A percentile compares a stretch with the other conserved stretches of the same genome.
These are phyloP conservation scores for Coemansia sp. DNA, from an alignment of 192 early-diverging fungal species.

Conservation along the genomic window DNA sequence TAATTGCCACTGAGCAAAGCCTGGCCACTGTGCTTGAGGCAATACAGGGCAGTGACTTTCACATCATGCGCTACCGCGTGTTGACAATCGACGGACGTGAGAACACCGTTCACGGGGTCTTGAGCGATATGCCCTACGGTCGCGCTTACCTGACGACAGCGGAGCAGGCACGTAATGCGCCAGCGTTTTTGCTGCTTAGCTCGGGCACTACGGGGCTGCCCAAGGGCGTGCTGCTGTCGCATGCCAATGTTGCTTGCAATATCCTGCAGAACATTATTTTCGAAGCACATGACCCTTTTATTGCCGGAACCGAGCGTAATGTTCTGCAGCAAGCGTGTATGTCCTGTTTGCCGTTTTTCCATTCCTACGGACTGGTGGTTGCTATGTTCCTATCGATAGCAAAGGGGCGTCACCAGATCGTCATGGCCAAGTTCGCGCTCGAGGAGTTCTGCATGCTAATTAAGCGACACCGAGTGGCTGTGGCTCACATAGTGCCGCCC, in stretches of 20 bases:
- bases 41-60: slow-evolving; percentile 5
- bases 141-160: slow-evolving; percentile 25
- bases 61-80: slow-evolving; percentile 24
- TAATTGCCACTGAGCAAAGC: slow-evolving; percentile 57
- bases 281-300: neutral
- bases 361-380: slow-evolving; percentile 65
- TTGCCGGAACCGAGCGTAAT: slow-evolving; percentile 3
- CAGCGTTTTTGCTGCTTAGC: slow-evolving; percentile 46
- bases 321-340: slow-evolving; percentile 9
- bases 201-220: slow-evolving; percentile 58
- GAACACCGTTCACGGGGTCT: slow-evolving; percentile 7
- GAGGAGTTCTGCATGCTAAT: slow-evolving; percentile 59
- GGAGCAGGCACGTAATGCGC: slow-evolving; percentile 17
- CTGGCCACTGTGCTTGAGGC: slow-evolving; percentile 23
- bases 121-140: slow-evolving; percentile 16
- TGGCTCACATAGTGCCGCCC: slow-evolving; percentile 65
- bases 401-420: slow-evolving; percentile 59
- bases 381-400: slow-evolving; percentile 23
- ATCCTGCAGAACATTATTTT: slow-evolving; percentile 43
- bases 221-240: slow-evolving; percentile 83
- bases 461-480: slow-evolving; percentile 66
- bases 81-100: slow-evolving; percentile 26
- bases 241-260: slow-evolving; percentile 69
- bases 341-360: slow-evolving; percentile 65
- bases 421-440: slow-evolving; percentile 76